Conservation (phyloP, 148 eudicot species). For the Persicaria maculosa region DNA sequence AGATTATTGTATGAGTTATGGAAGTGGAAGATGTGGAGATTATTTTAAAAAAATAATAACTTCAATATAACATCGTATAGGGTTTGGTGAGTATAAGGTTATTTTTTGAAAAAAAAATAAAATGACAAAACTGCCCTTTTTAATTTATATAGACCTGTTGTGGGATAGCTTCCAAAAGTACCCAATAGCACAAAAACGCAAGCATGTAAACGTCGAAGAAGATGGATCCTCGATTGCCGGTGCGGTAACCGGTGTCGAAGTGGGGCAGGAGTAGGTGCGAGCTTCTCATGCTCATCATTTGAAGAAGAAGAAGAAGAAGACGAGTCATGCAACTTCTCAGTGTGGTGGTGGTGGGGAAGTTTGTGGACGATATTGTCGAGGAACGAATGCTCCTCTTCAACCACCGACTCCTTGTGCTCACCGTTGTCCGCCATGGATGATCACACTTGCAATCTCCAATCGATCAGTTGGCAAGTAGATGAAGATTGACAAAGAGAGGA, state of each 20-base stretch:
- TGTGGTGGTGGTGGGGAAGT: slow-evolving; percentile 22
- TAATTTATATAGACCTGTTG: no score
- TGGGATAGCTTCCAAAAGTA: no score
- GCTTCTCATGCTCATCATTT: slow-evolving; percentile 30
- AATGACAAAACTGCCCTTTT: no score
- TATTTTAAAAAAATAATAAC: no score
- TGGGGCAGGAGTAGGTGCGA: not conserved
- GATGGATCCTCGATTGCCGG: slow-evolving; percentile 18
- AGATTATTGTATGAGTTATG: no score
- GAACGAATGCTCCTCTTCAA: slow-evolving; percentile 31
- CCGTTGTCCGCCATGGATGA: slow-evolving; percentile 26
- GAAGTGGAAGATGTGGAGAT: no score
- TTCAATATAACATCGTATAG: no score
- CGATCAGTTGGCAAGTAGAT: not conserved
- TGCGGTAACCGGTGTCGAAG: slow-evolving; percentile 11
- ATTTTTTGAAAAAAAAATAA: no score
- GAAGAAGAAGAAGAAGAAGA: slow-evolving; percentile 57
- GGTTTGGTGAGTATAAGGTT: no score
- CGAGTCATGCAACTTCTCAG: slow-evolving; percentile 12
- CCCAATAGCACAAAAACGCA: no score
- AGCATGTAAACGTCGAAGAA: no score
- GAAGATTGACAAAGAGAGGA: not conserved
- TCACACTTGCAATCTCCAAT: not conserved
- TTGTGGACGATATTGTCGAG: slow-evolving; percentile 61
- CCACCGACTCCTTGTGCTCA: slow-evolving; percentile 32